phyloP scores from a whole-genome alignment of 257 asterid species.

The Solanum chilense region DNA sequence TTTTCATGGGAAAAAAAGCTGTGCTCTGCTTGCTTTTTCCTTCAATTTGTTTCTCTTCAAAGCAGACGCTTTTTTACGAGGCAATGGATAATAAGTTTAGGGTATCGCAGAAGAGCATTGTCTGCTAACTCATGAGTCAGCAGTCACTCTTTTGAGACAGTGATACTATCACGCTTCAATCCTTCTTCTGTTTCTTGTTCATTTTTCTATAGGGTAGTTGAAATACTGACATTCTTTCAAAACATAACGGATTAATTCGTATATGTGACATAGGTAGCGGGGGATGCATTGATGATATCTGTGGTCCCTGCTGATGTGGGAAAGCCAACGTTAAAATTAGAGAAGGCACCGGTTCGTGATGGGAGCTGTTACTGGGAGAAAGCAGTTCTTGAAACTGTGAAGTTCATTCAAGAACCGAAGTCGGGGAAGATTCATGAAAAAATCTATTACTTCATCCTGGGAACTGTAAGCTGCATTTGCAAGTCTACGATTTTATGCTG shows the following conservation, averaged over 20 bases:
- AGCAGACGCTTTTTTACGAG: not conserved
- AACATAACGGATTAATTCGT: not conserved
- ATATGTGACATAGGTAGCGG: conserved; percentile 45
- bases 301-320: conserved; percentile 85
- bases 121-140: not conserved
- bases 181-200: not conserved
- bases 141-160: not conserved
- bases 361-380: conserved; percentile 93
- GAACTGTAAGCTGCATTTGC: conserved; percentile 45
- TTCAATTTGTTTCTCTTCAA: not conserved
- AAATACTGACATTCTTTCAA: not conserved
- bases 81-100: not conserved
- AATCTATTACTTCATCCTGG: conserved; percentile 73
- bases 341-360: conserved; percentile 58
- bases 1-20: not conserved
- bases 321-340: conserved; percentile 65
- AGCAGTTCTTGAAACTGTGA: conserved; percentile 69
- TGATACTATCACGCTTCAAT: not conserved
- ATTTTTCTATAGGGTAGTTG: not conserved
- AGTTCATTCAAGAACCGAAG: conserved; percentile 65
- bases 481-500: not conserved
- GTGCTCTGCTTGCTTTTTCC: not conserved
- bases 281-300: conserved; percentile 68
- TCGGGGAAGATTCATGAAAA: conserved; percentile 84
- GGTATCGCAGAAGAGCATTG: not conserved